phyloP scores from a whole-genome alignment of 2,329 filamentous ascomycete genomes.

The Trichoderma sp. region DNA sequence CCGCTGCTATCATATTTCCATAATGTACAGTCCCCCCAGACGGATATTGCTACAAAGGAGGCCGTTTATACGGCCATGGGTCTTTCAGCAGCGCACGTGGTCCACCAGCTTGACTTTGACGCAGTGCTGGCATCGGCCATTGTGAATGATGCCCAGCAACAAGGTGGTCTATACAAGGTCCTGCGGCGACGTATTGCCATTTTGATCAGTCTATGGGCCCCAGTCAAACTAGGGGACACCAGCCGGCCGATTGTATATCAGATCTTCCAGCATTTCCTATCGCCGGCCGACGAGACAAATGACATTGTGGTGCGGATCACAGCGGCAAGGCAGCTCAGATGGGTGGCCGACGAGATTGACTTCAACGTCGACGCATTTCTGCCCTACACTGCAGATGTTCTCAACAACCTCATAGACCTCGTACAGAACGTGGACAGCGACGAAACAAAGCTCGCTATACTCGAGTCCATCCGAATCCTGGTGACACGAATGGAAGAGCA shows the following conservation, averaged over 20 bases:
- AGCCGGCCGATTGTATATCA: conserved; percentile 78
- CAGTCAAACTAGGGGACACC: conserved; percentile 69
- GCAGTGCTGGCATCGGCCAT: conserved; percentile 73
- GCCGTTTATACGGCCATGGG: conserved; percentile 94
- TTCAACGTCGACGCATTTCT: conserved; percentile 74
- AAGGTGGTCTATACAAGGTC: conserved; percentile 68
- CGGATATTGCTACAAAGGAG: conserved; percentile 82
- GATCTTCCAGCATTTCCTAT: conserved; percentile 84
- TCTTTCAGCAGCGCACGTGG: conserved; percentile 75
- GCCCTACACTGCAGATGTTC: conserved; percentile 72
- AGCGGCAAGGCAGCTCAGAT: conserved; percentile 79
- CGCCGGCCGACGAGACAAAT: conserved; percentile 74
- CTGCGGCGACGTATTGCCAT: conserved; percentile 87
- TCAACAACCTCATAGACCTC: conserved; percentile 74
- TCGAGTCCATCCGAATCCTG: conserved; percentile 81
- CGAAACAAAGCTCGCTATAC: conserved; percentile 86
- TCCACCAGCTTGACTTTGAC: conserved; percentile 79
- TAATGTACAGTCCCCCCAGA: conserved; percentile 65
- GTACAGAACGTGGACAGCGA: conserved; percentile 77
- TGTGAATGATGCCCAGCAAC: conserved; percentile 72
- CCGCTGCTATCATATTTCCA: conserved; percentile 83
- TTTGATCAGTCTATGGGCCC: conserved; percentile 84
- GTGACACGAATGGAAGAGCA: conserved; percentile 80
- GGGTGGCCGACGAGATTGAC: conserved; percentile 80
- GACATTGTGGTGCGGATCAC: conserved; percentile 92